Conservation (phyloP, 2,329 filamentous ascomycete species). For the Colletotrichum phormii region DNA sequence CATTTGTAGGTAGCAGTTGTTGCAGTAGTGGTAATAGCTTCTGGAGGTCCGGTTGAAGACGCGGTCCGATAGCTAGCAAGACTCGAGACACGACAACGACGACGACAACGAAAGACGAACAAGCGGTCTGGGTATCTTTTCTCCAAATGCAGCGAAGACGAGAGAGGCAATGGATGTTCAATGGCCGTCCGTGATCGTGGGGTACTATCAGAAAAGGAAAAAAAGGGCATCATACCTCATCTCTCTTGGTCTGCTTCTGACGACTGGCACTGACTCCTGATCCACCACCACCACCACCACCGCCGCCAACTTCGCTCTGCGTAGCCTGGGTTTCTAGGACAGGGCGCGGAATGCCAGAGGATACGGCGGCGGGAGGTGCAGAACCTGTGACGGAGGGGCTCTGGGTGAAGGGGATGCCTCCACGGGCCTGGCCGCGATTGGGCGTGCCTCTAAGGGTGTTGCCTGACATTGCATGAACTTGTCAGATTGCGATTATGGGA, state of each 20-base stretch:
- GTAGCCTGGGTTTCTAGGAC: conserved; percentile 70
- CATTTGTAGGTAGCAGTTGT: conserved; percentile 10
- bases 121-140: neutral
- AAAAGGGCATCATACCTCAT: conserved; percentile 78
- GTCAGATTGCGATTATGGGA: conserved; percentile 53
- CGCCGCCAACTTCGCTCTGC: conserved; percentile 64
- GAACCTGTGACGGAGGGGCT: conserved; percentile 56
- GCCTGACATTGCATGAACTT: conserved; percentile 61
- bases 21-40: neutral
- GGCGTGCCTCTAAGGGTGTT: conserved; percentile 78
- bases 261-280: conserved; percentile 91
- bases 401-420: conserved; percentile 69
- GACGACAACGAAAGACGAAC: neutral
- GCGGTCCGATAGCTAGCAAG: neutral
- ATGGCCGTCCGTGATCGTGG: conserved; percentile 6
- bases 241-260: conserved; percentile 95
- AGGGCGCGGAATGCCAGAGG: conserved; percentile 79
- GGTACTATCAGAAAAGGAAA: conserved; percentile 8
- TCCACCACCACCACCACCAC: conserved; percentile 41
- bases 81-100: neutral
- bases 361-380: conserved; percentile 40
- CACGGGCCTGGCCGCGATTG: conserved; percentile 69
- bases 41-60: neutral
- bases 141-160: neutral
- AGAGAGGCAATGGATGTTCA: neutral